Base-by-base conservation (phyloP, 1,139 yeast species). In the Lodderomyces theae region DNA sequence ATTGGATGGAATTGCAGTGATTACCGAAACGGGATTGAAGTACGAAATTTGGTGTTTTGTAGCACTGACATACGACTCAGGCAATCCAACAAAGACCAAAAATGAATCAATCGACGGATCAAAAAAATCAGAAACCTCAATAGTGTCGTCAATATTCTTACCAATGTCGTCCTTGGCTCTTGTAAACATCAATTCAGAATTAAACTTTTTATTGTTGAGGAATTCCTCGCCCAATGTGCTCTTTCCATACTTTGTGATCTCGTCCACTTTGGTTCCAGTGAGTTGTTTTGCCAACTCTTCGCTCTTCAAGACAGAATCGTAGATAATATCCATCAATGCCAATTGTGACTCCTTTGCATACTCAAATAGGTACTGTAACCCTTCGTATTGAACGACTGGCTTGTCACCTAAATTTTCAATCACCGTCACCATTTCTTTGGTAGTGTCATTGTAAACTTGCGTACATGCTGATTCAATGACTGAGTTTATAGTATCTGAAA, bases 101-200 rank as follows among this genome's bases (percentile, higher is more conserved):
- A 82, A 74, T 2, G 84, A 77, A 40, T 80, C 85, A 49, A 78
- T 57, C 1, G 84, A 74, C 1, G 89, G 89, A 52, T 90, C 95
- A 56, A 90, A 71, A 51, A 89, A 81, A 60, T 92, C 97, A 13
- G 71, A 43, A 2, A 86, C 41, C 12, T 82, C 78, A 36, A 90
- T 73, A 28, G 77, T 74, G 28, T 80, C 77, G 46, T 75, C 69
- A 35, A 90, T 66, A 38, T 77, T 71, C 49, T 83, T 79, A 30
- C 79, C 74, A 32, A 82, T 64, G 5, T 75, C 61, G 53, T 92
- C 96, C 35, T 75, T 77, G 42, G 74, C 74, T 51, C 90, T 79
- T 3, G 88, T 77, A 52, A 89, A 92, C 98, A 92, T 92, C 38
- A 85, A 74, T 19, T 80, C 84, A 12, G 86, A 77, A 43, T 86